Evolutionary conservation across 2,329 filamentous ascomycete species (phyloP).

Genomic region (Colletotrichum sp.): DNA sequence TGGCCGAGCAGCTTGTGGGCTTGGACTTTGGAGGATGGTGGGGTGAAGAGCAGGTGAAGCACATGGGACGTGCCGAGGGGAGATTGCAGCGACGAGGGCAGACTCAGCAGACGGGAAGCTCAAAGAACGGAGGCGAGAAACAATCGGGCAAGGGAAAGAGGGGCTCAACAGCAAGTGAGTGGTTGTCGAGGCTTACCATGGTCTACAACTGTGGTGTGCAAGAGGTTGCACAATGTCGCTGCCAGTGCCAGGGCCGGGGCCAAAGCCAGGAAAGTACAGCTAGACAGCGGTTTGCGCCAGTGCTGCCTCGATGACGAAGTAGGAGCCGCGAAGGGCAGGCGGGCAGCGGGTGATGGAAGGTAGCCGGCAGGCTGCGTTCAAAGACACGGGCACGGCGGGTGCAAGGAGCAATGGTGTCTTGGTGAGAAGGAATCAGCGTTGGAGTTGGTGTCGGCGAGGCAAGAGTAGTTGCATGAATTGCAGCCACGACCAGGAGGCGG

Average conservation of each 20-base stretch:
- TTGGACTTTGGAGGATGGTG: constrained; percentile 4
- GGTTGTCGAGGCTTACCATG: constrained; percentile 12
- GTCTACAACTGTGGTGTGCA: constrained; percentile 12
- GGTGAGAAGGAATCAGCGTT: background rate
- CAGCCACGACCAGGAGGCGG: constrained; percentile 18
- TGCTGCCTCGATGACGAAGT: constrained; percentile 18
- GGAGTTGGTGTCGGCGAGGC: constrained; percentile 1
- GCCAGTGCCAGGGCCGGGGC: background rate
- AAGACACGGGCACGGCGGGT: constrained; percentile 1
- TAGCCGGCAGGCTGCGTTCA: constrained; percentile 10
- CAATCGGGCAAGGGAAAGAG: background rate
- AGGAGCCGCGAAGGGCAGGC: constrained; percentile 12
- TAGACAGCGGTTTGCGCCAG: constrained; percentile 13
- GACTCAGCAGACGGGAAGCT: background rate
- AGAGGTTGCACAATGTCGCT: background rate
- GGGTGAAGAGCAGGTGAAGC: background rate
- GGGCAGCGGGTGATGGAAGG: background rate
- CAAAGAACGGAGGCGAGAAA: background rate
- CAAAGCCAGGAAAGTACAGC: constrained; percentile 4
- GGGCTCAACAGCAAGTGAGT: background rate
- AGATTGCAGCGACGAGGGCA: background rate
- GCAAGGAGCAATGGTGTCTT: constrained; percentile 13
- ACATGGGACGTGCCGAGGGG: background rate
- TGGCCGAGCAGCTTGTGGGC: background rate
- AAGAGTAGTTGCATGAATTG: constrained; percentile 22